These are phyloP conservation scores for Lachancea mirantina DNA, from an alignment of 805 yeast genomes.

Conservation along the genomic window DNA sequence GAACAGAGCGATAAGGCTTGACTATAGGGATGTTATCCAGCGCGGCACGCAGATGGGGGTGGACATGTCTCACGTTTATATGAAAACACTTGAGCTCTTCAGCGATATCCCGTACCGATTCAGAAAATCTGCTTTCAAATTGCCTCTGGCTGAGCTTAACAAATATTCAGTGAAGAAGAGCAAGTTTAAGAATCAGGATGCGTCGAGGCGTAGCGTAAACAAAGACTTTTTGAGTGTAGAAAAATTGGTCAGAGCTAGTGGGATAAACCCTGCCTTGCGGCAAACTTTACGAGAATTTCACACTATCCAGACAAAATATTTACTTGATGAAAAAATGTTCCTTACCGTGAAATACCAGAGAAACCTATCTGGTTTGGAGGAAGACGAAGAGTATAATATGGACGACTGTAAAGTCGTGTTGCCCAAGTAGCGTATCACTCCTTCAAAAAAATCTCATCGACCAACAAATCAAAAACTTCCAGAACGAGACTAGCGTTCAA, in stretches of 20 bases:
- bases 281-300: too few relatives aligned
- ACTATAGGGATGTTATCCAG: constrained; percentile 24
- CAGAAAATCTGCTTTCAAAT: constrained; percentile 18
- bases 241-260: too few relatives aligned
- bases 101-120: constrained; percentile 25
- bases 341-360: too few relatives aligned
- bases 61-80: constrained; percentile 25
- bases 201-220: too few relatives aligned
- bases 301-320: too few relatives aligned
- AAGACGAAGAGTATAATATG: constrained; percentile 8
- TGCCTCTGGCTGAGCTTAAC: constrained; percentile 21
- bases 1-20: constrained; percentile 15
- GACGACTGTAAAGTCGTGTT: constrained; percentile 17
- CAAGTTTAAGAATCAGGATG: too few relatives aligned
- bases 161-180: constrained; percentile 13
- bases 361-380: too few relatives aligned
- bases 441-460: constrained; percentile 31
- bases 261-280: too few relatives aligned
- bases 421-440: constrained; percentile 2
- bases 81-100: constrained; percentile 28
- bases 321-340: too few relatives aligned
- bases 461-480: constrained; percentile 49
- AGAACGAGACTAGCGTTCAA: constrained; percentile 59
- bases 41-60: constrained; percentile 28
- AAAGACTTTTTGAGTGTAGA: too few relatives aligned